Conservation (phyloP, 1,139 yeast genomes). For the Pichia kudriavzevii region DNA sequence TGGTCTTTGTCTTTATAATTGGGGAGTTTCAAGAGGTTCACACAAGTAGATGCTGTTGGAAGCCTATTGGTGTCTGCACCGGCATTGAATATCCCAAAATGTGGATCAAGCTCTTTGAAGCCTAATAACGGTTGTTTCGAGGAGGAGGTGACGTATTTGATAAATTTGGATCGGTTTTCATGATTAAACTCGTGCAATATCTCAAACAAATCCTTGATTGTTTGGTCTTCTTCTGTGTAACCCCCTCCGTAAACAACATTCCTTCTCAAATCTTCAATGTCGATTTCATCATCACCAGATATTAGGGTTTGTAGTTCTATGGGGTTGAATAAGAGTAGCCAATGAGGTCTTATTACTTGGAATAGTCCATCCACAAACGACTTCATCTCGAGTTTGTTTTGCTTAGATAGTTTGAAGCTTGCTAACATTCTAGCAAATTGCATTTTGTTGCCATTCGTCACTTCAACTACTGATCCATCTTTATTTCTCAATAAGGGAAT, state of each 20-base stretch:
- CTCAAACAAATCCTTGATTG: slow-evolving; percentile 65
- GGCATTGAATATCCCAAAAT: slow-evolving; percentile 70
- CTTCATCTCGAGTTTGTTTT: slow-evolving; percentile 50
- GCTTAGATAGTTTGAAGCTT: slow-evolving; percentile 66
- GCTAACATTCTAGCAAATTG: slow-evolving; percentile 76
- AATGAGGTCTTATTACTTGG: slow-evolving; percentile 57
- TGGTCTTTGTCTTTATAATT: slow-evolving; percentile 58
- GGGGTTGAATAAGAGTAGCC: slow-evolving; percentile 83
- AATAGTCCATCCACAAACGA: slow-evolving; percentile 67
- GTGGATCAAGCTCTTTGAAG: slow-evolving; percentile 64
- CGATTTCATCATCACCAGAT: slow-evolving; percentile 66
- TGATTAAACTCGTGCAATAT: slow-evolving; percentile 60
- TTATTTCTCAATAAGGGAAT: slow-evolving; percentile 48
- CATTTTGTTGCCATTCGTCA: slow-evolving; percentile 54
- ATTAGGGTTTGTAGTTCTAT: slow-evolving; percentile 76
- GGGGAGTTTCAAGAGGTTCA: slow-evolving; percentile 78
- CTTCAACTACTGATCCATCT: slow-evolving; percentile 31
- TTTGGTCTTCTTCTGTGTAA: slow-evolving; percentile 46
- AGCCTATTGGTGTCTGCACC: slow-evolving; percentile 51
- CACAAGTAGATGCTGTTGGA: slow-evolving; percentile 93
- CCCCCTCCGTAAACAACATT: slow-evolving; percentile 63
- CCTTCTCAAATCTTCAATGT: slow-evolving; percentile 57
- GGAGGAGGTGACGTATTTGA: slow-evolving; percentile 87
- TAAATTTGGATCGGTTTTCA: slow-evolving; percentile 52
- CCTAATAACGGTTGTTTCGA: slow-evolving; percentile 90